Percentiles rank a stretch among this genome's conserved stretches.
These are phyloP conservation scores for Macrophomina phaseolina DNA, from an alignment of 2,329 filamentous ascomycete genomes.

Conservation along the genomic window DNA sequence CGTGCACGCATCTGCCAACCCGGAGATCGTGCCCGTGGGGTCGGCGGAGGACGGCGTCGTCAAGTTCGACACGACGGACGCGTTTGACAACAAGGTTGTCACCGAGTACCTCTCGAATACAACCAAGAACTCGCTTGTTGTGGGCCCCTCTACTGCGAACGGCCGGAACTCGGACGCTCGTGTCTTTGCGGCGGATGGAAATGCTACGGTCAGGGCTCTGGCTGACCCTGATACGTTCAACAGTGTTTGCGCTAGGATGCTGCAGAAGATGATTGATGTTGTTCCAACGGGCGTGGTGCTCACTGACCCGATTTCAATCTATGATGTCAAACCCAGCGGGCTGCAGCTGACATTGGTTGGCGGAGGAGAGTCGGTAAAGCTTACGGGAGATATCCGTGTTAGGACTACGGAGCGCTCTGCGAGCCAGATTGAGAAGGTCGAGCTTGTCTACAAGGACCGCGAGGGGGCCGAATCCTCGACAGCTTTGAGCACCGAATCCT, in stretches of 20 bases:
- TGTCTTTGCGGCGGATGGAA: conserved; percentile 62
- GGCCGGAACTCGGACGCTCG: conserved; percentile 61
- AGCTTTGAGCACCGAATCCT: conserved; percentile 56
- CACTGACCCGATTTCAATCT: conserved; percentile 60
- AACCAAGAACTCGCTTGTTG: conserved; percentile 62
- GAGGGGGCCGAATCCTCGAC: conserved; percentile 55
- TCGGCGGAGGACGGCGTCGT: conserved; percentile 52
- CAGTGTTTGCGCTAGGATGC: conserved; percentile 56
- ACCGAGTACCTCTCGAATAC: conserved; percentile 62
- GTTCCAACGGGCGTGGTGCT: conserved; percentile 60
- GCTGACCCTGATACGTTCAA: conserved; percentile 53
- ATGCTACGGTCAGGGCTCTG: conserved; percentile 60
- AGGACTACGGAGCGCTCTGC: conserved; percentile 56
- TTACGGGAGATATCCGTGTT: conserved; percentile 64
- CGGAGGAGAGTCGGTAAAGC: conserved; percentile 55
- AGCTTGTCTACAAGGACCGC: conserved; percentile 63
- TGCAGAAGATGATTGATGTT: conserved; percentile 67
- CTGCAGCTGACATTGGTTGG: conserved; percentile 61
- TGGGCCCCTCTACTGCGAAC: conserved; percentile 54
- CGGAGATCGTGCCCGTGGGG: conserved; percentile 57
- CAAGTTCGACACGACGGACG: conserved; percentile 55
- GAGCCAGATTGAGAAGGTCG: conserved; percentile 52
- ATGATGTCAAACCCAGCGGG: conserved; percentile 64
- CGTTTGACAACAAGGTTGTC: conserved; percentile 63
- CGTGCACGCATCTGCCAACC: conserved; percentile 62